Conservation (phyloP, 164 flowering plant genomes). For the Aristolochia fimbriata region DNA sequence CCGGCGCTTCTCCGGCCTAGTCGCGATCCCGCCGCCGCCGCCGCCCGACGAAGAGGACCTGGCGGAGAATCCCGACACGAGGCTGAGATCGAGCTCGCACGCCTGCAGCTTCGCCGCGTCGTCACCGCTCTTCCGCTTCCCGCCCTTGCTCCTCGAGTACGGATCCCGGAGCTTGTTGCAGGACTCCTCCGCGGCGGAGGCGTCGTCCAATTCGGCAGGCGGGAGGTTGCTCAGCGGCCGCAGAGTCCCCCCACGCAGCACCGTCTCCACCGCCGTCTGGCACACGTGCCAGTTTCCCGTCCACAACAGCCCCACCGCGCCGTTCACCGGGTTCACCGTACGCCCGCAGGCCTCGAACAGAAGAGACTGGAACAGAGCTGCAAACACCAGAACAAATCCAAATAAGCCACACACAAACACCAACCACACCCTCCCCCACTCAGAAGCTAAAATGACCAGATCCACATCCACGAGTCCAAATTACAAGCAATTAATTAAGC, state of each 20-base stretch:
- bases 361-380: slow-evolving; percentile 69
- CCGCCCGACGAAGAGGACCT: not conserved
- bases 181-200: slow-evolving; percentile 20
- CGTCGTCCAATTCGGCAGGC: slow-evolving; percentile 21
- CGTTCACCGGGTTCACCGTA: slow-evolving; percentile 77
- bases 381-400: not conserved
- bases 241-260: slow-evolving; percentile 53
- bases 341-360: slow-evolving; percentile 74
- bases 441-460: too few species aligned
- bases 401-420: not conserved
- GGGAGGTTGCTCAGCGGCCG: slow-evolving; percentile 37
- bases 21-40: not conserved
- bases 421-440: too few species aligned
- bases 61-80: slow-evolving; percentile 21
- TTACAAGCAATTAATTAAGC: too few species aligned
- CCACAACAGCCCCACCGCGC: slow-evolving; percentile 80
- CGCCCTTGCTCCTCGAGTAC: not conserved
- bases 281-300: slow-evolving; percentile 77
- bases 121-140: slow-evolving; percentile 17
- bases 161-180: slow-evolving; percentile 6
- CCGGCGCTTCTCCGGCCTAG: slow-evolving; percentile 26
- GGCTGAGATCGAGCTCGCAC: slow-evolving; percentile 48
- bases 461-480: too few species aligned
- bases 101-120: slow-evolving; percentile 5
- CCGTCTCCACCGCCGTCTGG: slow-evolving; percentile 67